phyloP scores from a whole-genome alignment of 163 green algal genomes.

The Chlamydomonas reinhardtii region DNA sequence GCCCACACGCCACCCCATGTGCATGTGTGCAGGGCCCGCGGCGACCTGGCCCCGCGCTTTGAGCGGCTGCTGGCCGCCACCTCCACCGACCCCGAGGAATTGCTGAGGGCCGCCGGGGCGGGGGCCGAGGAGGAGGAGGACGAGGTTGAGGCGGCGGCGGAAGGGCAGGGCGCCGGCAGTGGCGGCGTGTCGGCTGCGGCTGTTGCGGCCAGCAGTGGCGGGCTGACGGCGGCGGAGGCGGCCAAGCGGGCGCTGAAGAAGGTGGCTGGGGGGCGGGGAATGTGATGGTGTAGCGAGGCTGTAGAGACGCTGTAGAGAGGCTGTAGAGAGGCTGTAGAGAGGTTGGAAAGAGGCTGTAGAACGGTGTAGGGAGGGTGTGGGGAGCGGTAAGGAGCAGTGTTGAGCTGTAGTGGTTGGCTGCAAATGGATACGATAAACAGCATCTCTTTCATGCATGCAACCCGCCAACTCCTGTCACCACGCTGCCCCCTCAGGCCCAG shows the following conservation, averaged over 20 bases:
- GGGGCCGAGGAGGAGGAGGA: conserved; percentile 1
- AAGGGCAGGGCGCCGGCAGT: background rate
- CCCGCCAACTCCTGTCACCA: too few species aligned
- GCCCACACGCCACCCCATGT: too few species aligned
- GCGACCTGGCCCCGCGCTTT: conserved; percentile 34
- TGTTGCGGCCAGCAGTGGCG: background rate
- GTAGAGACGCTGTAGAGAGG: too few species aligned
- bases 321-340: too few species aligned
- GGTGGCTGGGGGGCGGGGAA: background rate
- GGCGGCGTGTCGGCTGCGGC: background rate
- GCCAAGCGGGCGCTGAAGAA: conserved; percentile 17
- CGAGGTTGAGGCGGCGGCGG: background rate
- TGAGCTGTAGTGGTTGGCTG: too few species aligned
- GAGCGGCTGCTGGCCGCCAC: conserved; percentile 9
- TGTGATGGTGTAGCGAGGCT: too few species aligned
- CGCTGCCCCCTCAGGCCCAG: background rate
- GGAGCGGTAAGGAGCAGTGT: too few species aligned
- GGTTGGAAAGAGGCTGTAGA: too few species aligned
- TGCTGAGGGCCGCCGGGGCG: background rate
- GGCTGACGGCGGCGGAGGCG: conserved; percentile 24
- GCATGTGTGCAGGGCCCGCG: background rate
- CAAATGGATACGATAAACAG: too few species aligned
- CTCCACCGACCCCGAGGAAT: background rate
- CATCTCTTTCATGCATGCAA: too few species aligned
- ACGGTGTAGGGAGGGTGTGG: too few species aligned